Evolutionary conservation across 805 yeast genomes (phyloP), one percentile per base, ranked within the genome.

Genomic region (Candida coquimbonensis): DNA sequence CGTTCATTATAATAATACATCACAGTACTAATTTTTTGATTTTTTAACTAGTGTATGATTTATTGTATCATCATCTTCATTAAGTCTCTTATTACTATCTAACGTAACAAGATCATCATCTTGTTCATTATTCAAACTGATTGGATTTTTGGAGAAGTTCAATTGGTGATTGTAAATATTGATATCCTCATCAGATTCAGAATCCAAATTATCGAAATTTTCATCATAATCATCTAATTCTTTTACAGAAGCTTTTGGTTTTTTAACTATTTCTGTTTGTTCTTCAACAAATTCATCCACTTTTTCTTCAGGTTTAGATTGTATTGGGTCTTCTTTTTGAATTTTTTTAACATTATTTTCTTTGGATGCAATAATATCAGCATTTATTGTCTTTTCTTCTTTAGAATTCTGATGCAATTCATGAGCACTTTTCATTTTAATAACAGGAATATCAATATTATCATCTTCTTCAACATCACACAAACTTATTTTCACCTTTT

Each of bases 351-450:
- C 19, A 9, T 33, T 16, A 8, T 33, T 9, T 7, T 1, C 13
- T 29, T 29, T 11, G 5, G 14, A 12, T 29, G 32, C 7, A 7
- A n/a, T n/a, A 29, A 13, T 11, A 13, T 32, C 13, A 7, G 11
- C 17, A 32, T 32, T n/a, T n/a, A 7, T 32, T 33, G 5, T 16
- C 12, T 16, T 8, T 33, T 33, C 19, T 33, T n/a, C 7, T 7
- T 33, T 16, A 8, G 1, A 29, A 29, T n/a, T 7, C 11, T 33
- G 19, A 16, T 33, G 17, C 5, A 57, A 38, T 25, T 72, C 76
- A 48, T 72, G 75, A 0, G 73, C 71, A 26, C 76, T 67, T 43
- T 57, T 64, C 69, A 74, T 69, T 44, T 64, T 61, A 36, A 70
- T 54, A 9, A 51, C 43, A n/a, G 44, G 14, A 7, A 14, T 55